A percentile compares a stretch with the other conserved stretches of the same genome.
Conservation (phyloP, 306 rosid species). For the Citrullus mucosospermus region DNA sequence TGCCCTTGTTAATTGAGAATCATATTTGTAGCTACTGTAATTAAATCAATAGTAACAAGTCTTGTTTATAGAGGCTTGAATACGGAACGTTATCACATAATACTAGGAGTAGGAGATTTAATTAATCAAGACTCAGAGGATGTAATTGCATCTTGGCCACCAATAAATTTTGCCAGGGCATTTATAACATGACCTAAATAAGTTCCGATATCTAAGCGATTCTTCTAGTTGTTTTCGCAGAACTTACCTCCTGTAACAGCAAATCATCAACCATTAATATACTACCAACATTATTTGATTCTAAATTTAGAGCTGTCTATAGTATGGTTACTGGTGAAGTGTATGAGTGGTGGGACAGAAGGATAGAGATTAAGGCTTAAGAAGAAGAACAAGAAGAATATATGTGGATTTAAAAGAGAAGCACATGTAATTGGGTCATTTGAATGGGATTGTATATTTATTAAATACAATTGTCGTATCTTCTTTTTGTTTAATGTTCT, state of each 20-base stretch:
- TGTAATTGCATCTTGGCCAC: too few species aligned
- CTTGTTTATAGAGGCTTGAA: not conserved
- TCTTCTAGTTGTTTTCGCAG: not conserved
- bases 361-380: not conserved
- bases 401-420: not conserved
- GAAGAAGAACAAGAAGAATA: not conserved
- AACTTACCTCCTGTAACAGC: not conserved
- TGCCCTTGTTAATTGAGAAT: too few species aligned
- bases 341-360: not conserved
- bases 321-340: not conserved
- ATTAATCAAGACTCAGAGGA: not conserved
- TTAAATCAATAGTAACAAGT: not conserved
- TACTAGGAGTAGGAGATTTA: not conserved
- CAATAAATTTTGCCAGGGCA: too few species aligned
- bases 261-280: too few species aligned
- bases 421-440: slow-evolving; percentile 4
- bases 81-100: not conserved
- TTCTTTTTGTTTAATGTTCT: not conserved
- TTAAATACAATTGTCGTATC: not conserved
- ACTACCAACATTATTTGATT: too few species aligned
- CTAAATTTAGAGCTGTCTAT: too few species aligned
- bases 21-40: not conserved
- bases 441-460: not conserved
- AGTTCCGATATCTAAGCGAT: too few species aligned
- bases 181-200: too few species aligned